A percentile compares a stretch with the other conserved stretches of the same genome.
These are phyloP conservation scores for Lentinus brumalis DNA, from an alignment of 768 basidiomycete genomes.

Conservation along the genomic window DNA sequence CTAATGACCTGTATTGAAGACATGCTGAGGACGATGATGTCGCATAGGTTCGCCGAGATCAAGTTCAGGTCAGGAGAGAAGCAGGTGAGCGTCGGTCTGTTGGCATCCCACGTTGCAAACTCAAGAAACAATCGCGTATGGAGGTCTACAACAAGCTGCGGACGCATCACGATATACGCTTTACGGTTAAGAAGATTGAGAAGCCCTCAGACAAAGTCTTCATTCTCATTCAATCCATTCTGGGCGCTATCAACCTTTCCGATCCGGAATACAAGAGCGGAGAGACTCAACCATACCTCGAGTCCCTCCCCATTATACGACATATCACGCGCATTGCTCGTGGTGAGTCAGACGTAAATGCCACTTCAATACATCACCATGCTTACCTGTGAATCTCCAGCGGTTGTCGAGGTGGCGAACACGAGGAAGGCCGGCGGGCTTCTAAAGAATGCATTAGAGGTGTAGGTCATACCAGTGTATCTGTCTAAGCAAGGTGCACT, in stretches of 20 bases:
- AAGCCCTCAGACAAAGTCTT: constrained; percentile 78
- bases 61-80: constrained; percentile 80
- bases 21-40: constrained; percentile 4
- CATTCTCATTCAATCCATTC: constrained; percentile 78
- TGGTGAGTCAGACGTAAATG: constrained; percentile 45
- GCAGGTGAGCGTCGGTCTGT: constrained; percentile 41
- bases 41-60: constrained; percentile 60
- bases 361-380: not conserved
- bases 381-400: constrained; percentile 38
- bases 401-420: constrained; percentile 76
- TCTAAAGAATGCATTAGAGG: constrained; percentile 72
- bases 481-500: not conserved
- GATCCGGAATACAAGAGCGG: constrained; percentile 66
- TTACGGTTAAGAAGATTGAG: constrained; percentile 67
- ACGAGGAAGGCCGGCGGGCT: constrained; percentile 65
- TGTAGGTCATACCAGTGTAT: constrained; percentile 44
- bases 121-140: not conserved
- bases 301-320: constrained; percentile 71
- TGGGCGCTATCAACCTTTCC: constrained; percentile 71
- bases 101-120: not conserved
- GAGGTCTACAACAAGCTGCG: constrained; percentile 69
- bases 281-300: constrained; percentile 74
- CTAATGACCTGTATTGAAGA: constrained; percentile 40
- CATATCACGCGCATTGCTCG: constrained; percentile 74
- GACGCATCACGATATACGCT: constrained; percentile 78